phyloP scores from a whole-genome alignment of 2,329 filamentous ascomycete species.

The Venturia effusa region DNA sequence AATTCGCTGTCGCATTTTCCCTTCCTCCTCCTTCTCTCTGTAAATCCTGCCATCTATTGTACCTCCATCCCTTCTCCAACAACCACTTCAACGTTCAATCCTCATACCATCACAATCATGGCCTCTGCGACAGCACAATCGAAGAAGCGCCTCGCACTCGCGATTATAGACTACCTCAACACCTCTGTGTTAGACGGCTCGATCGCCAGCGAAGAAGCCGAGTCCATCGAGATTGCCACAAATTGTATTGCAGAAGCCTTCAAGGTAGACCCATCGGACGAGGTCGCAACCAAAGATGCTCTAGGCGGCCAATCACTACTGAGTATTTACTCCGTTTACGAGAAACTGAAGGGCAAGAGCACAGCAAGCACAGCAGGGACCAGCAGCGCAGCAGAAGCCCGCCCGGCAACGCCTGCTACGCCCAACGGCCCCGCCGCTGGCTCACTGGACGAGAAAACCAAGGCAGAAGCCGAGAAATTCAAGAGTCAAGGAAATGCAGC shows the following conservation, averaged over 20 bases:
- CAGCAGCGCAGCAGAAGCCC: constrained; percentile 29
- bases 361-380: constrained; percentile 34
- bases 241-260: constrained; percentile 94
- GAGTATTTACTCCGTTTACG: constrained; percentile 90
- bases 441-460: constrained; percentile 26
- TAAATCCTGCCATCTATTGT: not conserved
- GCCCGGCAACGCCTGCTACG: constrained; percentile 29
- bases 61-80: not conserved
- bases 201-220: constrained; percentile 74
- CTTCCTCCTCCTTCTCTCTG: too few species aligned
- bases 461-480: constrained; percentile 73
- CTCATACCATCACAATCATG: constrained; percentile 5
- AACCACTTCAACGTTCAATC: not conserved
- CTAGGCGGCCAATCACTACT: constrained; percentile 79
- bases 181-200: constrained; percentile 81
- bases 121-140: constrained; percentile 33
- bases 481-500: constrained; percentile 89
- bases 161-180: constrained; percentile 90
- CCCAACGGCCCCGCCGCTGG: constrained; percentile 35
- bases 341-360: constrained; percentile 71
- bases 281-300: constrained; percentile 60
- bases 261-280: constrained; percentile 79
- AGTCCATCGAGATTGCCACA: constrained; percentile 86
- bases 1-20: not conserved
- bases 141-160: constrained; percentile 85